A percentile compares a stretch with the other conserved stretches of the same genome.
Conservation (phyloP, 495 filamentous ascomycete species). For the Aspergillus funiculosus region DNA sequence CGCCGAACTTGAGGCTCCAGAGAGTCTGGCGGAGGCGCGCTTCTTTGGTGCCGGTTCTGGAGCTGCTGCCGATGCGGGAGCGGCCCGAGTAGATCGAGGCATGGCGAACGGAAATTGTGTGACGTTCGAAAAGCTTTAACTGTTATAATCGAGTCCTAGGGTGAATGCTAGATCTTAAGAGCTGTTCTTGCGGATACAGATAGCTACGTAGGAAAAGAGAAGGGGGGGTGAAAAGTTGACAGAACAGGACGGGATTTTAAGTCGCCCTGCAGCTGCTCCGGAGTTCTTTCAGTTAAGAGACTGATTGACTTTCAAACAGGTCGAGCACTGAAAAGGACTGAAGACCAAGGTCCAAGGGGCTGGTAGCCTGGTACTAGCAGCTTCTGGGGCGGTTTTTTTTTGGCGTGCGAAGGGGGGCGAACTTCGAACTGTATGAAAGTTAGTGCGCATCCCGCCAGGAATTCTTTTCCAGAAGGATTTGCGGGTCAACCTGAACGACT, state of each 20-base stretch:
- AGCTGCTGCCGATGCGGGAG: slow-evolving; percentile 32
- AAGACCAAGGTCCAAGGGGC: slow-evolving; percentile 19
- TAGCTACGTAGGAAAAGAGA: slow-evolving; percentile 4
- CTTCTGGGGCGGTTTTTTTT: slow-evolving; percentile 22
- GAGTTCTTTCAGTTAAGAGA: slow-evolving; percentile 9
- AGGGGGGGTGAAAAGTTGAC: background rate
- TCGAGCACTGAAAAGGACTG: slow-evolving; percentile 12
- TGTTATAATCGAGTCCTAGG: background rate
- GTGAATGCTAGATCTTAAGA: background rate
- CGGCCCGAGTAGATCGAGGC: slow-evolving; percentile 40
- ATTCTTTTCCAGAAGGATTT: slow-evolving; percentile 15
- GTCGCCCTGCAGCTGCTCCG: background rate
- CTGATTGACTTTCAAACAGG: slow-evolving; percentile 20
- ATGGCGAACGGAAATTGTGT: slow-evolving; percentile 23
- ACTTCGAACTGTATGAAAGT: slow-evolving; percentile 10
- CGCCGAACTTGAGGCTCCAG: slow-evolving; percentile 28
- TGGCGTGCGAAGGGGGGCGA: slow-evolving; percentile 21
- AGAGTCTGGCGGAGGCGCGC: slow-evolving; percentile 34
- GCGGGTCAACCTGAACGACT: slow-evolving; percentile 5
- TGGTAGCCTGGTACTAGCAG: slow-evolving; percentile 20
- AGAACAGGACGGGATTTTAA: background rate
- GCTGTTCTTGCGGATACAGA: slow-evolving; percentile 1
- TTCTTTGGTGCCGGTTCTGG: slow-evolving; percentile 34
- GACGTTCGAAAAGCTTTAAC: background rate
- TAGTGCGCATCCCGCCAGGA: slow-evolving; percentile 10